Percentiles rank a stretch among this genome's conserved stretches.
Conservation (phyloP, 805 yeast species). For the Torulaspora franciscae region DNA sequence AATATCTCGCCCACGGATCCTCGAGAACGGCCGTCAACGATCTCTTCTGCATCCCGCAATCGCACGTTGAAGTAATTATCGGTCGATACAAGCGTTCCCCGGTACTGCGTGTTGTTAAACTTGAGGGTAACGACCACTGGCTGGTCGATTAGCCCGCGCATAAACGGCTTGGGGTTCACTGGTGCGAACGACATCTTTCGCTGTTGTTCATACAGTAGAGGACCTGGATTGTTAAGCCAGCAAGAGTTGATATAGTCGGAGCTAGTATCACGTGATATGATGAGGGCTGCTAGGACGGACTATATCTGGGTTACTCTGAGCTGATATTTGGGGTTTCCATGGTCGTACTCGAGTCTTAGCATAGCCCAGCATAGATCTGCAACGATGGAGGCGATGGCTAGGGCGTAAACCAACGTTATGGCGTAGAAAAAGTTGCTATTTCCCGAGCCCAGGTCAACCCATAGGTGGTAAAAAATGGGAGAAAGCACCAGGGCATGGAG, state of each 20-base stretch:
- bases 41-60: constrained; percentile 56
- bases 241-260: background rate
- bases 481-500: constrained; percentile 59
- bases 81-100: constrained; percentile 68
- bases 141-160: constrained; percentile 67
- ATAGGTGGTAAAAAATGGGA: constrained; percentile 86
- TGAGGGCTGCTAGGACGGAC: background rate
- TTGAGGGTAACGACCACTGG: constrained; percentile 74
- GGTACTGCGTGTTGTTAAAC: constrained; percentile 86
- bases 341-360: constrained; percentile 60
- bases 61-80: constrained; percentile 93
- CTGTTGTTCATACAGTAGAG: constrained; percentile 14
- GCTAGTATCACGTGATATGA: background rate
- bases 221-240: background rate
- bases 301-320: constrained; percentile 50
- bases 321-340: constrained; percentile 34
- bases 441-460: constrained; percentile 94
- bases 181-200: constrained; percentile 43
- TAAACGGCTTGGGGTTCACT: constrained; percentile 84
- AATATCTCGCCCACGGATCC: constrained; percentile 70
- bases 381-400: constrained; percentile 61
- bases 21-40: constrained; percentile 44
- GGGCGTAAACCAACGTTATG: constrained; percentile 73
- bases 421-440: constrained; percentile 96
- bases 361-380: constrained; percentile 82